Percentiles rank a stretch among this genome's conserved stretches.
phyloP scores from a whole-genome alignment of 257 asterid species.

The Plantago ovata region DNA sequence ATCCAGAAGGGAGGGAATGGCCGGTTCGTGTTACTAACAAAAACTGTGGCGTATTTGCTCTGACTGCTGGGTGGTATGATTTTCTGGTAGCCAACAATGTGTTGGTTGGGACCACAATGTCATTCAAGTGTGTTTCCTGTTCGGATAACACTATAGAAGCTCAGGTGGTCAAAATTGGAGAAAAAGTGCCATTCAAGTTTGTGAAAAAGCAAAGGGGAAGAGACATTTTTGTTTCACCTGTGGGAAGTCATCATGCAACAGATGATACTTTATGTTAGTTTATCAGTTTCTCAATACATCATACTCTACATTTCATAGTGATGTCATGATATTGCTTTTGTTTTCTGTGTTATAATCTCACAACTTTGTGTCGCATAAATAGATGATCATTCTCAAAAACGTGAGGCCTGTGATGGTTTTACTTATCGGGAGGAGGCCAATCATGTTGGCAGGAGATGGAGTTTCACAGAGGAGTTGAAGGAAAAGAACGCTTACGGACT shows the following conservation, averaged over 20 bases:
- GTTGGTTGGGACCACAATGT: slow-evolving; percentile 12
- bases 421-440: neutral
- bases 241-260: no score
- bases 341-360: no score
- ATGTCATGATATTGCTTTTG: no score
- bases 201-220: neutral
- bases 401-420: neutral
- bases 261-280: neutral
- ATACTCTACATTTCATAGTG: neutral
- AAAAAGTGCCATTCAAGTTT: neutral
- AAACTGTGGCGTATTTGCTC: neutral
- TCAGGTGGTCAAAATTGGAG: neutral
- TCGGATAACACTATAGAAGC: slow-evolving; percentile 2
- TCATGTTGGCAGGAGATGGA: slow-evolving; percentile 2
- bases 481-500: neutral
- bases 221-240: no score
- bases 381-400: neutral
- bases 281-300: neutral
- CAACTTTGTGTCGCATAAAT: neutral
- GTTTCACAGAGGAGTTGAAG: neutral
- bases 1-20: slow-evolving; percentile 16
- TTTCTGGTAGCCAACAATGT: slow-evolving; percentile 5
- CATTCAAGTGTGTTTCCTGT: slow-evolving; percentile 3
- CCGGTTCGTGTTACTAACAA: slow-evolving; percentile 1
- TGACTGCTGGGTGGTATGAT: slow-evolving; percentile 16